Evolutionary conservation across 352 stramenopile species (phyloP).

Genomic region (Phytopythium ostracodes): DNA sequence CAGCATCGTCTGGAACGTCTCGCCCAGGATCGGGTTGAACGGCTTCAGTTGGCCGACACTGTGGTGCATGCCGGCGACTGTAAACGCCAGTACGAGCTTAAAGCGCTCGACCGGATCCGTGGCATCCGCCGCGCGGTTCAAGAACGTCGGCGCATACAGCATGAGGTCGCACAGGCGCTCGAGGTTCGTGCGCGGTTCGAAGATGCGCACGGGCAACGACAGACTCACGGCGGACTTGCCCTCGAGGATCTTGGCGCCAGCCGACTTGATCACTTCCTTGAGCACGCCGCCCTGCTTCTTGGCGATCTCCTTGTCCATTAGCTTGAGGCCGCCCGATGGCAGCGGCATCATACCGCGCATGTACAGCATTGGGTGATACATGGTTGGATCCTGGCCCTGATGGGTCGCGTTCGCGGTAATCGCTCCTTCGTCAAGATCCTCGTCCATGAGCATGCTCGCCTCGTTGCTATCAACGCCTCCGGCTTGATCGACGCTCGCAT

Average conservation of each 20-base stretch:
- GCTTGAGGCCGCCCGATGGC: constrained; percentile 67
- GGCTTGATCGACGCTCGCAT: constrained; percentile 33
- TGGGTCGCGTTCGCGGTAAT: constrained; percentile 5
- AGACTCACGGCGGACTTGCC: constrained; percentile 77
- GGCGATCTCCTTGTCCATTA: constrained; percentile 81
- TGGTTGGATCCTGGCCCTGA: constrained; percentile 16
- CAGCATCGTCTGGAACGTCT: constrained; percentile 70
- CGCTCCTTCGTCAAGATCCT: constrained; percentile 1
- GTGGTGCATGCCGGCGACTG: constrained; percentile 74
- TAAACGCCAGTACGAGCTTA: constrained; percentile 78
- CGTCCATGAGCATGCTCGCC: constrained; percentile 9
- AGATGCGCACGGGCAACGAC: constrained; percentile 82
- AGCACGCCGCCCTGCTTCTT: constrained; percentile 85
- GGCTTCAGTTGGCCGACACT: constrained; percentile 80
- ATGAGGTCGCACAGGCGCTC: constrained; percentile 80
- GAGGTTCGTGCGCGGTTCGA: constrained; percentile 79
- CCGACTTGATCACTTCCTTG: constrained; percentile 83
- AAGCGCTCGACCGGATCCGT: constrained; percentile 67
- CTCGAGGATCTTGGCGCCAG: constrained; percentile 60
- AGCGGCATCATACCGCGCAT: constrained; percentile 78
- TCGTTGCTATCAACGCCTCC: constrained; percentile 29
- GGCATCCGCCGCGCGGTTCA: constrained; percentile 58
- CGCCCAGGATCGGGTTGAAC: constrained; percentile 83
- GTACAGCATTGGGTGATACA: constrained; percentile 77
- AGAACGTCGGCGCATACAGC: constrained; percentile 73